Base-by-base conservation (phyloP, 371 early-diverging fungal genomes). In the Rhizopus sp. region DNA sequence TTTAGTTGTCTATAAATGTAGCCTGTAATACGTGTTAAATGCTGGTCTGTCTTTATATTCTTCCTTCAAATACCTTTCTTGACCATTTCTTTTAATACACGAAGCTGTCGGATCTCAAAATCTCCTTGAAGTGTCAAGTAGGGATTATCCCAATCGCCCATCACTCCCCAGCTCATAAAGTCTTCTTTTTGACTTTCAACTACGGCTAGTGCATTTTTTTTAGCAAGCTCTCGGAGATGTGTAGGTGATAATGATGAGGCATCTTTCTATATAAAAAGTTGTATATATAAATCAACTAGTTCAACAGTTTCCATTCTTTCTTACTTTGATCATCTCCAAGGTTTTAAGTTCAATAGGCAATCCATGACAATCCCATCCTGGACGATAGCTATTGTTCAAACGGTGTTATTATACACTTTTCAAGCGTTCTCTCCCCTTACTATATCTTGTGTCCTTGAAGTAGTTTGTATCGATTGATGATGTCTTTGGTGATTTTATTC, bases 351-450 rank as follows among this genome's bases (percentile, higher is more conserved):
- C 98, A 54, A 98, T 96, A 8, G 98, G 98, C 31, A 98, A 72
- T 2, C 98, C 98, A 63, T 98, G 98, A 60, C 95, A 94, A 75
- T 98, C 98, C 90, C 94, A 98, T 47, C 98, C 98, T 59, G 97
- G 97, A 8, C 90, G 87, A 66, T 94, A 88, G 57, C 88, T 88
- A 57, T 4, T 30, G 13, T 17, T 8, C n/a, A 10, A 37, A n/a
- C 37, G 13, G 13, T n/a, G 5, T 12, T 12, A 42, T 42, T 37
- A 9, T 37, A 29, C 52, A 29, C 29, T 5, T 58, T 17, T 23
- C 23, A 23, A 23, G 2, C 23, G 34, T 3, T 34, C 8, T 8
- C 15, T 30, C 13, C 9, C 58, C 77, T 64, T 83, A 93, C 84
- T 82, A 80, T 5, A 98, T 92, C 64, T 85, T 84, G 50, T 86